These are phyloP conservation scores for Leptomonas seymouri DNA, from an alignment of 208 protist species.

Conservation along the genomic window DNA sequence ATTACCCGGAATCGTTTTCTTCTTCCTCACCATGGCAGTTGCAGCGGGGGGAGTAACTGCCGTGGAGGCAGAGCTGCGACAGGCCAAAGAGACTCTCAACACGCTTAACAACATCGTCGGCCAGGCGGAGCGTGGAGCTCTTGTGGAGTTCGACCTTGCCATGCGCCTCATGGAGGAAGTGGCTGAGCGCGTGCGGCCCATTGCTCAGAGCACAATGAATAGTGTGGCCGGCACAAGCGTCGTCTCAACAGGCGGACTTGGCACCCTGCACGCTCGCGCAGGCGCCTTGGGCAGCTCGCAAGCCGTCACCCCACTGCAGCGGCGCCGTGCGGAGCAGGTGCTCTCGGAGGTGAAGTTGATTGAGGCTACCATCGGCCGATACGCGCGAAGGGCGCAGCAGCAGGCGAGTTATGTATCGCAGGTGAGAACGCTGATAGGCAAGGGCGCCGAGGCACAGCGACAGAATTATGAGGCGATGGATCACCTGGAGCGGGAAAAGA, in stretches of 20 bases:
- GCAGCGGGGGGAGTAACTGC: slow-evolving; percentile 10
- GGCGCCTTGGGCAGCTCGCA: slow-evolving; percentile 10
- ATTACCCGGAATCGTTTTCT: too few relatives aligned
- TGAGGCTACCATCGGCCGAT: slow-evolving; percentile 46
- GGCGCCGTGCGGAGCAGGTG: slow-evolving; percentile 62
- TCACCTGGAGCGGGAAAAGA: slow-evolving; percentile 58
- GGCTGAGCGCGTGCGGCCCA: slow-evolving; percentile 28
- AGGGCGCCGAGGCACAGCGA: slow-evolving; percentile 23
- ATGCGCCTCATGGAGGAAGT: slow-evolving; percentile 24
- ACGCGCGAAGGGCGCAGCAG: slow-evolving; percentile 45
- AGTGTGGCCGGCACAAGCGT: slow-evolving; percentile 21
- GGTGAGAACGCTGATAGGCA: slow-evolving; percentile 58
- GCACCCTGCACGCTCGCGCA: slow-evolving; percentile 20
- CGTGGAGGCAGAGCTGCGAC: slow-evolving; percentile 51
- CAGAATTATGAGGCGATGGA: slow-evolving; percentile 54
- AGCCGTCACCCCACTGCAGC: slow-evolving; percentile 58
- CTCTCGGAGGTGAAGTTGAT: slow-evolving; percentile 65
- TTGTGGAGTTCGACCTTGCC: slow-evolving; percentile 30
- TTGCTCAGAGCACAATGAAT: slow-evolving; percentile 35
- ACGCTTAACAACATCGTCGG: slow-evolving; percentile 38
- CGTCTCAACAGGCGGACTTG: neutral
- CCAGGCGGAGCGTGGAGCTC: slow-evolving; percentile 53
- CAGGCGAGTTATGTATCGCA: slow-evolving; percentile 35
- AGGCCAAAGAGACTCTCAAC: slow-evolving; percentile 48
- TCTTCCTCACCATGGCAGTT: neutral